Base-by-base conservation (phyloP, 1,284 basidiomycete species). In the Cryptococcus maquisensis region DNA sequence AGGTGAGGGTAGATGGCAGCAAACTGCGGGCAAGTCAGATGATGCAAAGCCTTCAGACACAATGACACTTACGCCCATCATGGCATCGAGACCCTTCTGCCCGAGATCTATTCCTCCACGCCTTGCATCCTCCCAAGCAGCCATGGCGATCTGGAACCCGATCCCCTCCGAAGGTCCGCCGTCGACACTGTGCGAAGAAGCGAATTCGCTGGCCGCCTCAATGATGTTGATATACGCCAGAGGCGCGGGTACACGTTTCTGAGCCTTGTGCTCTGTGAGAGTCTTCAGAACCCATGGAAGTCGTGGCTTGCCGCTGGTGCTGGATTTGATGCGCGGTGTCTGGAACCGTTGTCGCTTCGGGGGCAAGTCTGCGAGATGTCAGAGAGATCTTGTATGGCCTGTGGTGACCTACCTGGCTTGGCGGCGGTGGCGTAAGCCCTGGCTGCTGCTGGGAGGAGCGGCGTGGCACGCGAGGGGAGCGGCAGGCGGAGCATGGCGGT, bases 101-200 rank as follows among this genome's bases (percentile, higher is more conserved):
- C 67, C 69, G 6, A 73, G 57, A 20, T 71, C 68, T 20, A 72
- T 55, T 1, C 61, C 62, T 13, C 67, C 70, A 0, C 52, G 54
- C n/a, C 55, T 47, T 10, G 72, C 72, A 41, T 73, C 72, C 26
- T 65, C 54, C 55, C 64, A 66, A 0, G 69, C 66, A 8, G 54
- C 65, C 35, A 65, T 54, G 2, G 68, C 67, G 26, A 73, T 57
- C 55, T 68, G 63, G 56, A 68, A 65, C 4, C 67, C 71, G 10
- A 73, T 53, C 10, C 62, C 55, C 1, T 58, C 61, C 2, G 54
- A 39, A 9, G 56, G 51, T 38, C 59, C 57, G 1, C 42, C 54
- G 4, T 39, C 37, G 0, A 54, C 41, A 16, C 37, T 56, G 9
- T 47, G 23, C 16, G 47, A 47, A 3, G 46, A 13, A 4, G 51